A percentile compares a stretch with the other conserved stretches of the same genome.
These are phyloP conservation scores for Piper betle DNA, from an alignment of 164 flowering plant species.

Conservation along the genomic window DNA sequence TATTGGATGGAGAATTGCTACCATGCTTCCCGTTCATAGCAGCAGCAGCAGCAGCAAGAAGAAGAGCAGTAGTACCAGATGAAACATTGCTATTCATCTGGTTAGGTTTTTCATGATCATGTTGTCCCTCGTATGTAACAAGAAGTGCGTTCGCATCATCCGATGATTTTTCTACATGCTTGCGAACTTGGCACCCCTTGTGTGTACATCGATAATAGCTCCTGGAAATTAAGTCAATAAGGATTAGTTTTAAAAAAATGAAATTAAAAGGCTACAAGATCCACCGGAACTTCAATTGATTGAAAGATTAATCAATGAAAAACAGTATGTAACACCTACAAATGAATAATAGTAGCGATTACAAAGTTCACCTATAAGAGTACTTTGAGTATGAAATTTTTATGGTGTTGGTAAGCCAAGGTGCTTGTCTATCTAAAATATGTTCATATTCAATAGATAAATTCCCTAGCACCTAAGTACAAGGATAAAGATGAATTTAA, in stretches of 20 bases:
- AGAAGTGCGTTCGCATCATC: slow-evolving; percentile 39
- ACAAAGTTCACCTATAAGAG: too few relatives aligned
- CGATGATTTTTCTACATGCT: slow-evolving; percentile 66
- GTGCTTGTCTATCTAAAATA: too few relatives aligned
- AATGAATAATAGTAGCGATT: too few relatives aligned
- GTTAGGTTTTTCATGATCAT: slow-evolving; percentile 80
- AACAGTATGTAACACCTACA: too few relatives aligned
- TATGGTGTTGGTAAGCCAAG: too few relatives aligned
- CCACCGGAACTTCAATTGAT: too few relatives aligned
- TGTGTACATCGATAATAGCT: slow-evolving; percentile 74
- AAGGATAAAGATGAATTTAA: too few relatives aligned
- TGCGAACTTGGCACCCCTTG: slow-evolving; percentile 72
- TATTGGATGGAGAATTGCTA: background rate
- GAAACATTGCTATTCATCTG: slow-evolving; percentile 31
- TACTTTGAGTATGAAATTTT: too few relatives aligned
- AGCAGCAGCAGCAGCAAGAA: slow-evolving; percentile 47
- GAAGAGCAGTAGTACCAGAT: slow-evolving; percentile 31
- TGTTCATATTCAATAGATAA: too few relatives aligned
- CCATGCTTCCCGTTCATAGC: slow-evolving; percentile 13
- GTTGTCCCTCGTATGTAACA: slow-evolving; percentile 66
- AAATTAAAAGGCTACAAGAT: background rate
- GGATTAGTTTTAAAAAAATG: too few relatives aligned
- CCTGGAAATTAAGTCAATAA: slow-evolving; percentile 29
- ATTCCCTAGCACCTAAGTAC: too few relatives aligned
- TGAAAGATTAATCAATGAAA: too few relatives aligned